Evolutionary conservation across 208 protist genomes (phyloP), one percentile per base, ranked within the genome.

Genomic region (Leishmania gerbilli): DNA sequence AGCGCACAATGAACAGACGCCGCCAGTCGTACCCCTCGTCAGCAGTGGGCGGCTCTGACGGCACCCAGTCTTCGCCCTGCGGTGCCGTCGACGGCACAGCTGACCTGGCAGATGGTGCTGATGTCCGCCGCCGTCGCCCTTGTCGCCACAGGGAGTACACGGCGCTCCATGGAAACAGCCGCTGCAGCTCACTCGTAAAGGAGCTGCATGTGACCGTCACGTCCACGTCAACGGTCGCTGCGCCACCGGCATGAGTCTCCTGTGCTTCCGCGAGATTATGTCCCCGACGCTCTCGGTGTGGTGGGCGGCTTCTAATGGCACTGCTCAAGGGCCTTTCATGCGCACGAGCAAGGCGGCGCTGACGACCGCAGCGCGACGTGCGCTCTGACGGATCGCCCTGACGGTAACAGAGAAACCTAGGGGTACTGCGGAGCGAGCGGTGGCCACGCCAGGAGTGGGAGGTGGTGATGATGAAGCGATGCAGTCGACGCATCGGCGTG

Each of bases 161-260:
- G 5, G 49, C 31, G 49, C 75, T 77, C n/a, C 69, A 81, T 6
- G 86, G 86, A 71, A 89, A 89, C 49, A 89, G 60, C 3, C 76
- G 74, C 68, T 11, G 21, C 62, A 86, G 74, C 67, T 80, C 79
- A 5, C 40, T 15, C 27, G 84, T 40, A 17, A 89, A 53, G 1
- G 72, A 82, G 15, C 74, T 67, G 31, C 69, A 72, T n/a, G 86
- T 84, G 47, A 89, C 82, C n/a, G 82, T 86, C 24, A 78, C 81
- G 2, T 71, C 68, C 17, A 65, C 74, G 24, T 60, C 74, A 31
- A 8, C 19, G 2, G 1, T 17, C 34, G 19, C 56, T 37, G 74
- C 55, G 24, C 37, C 0, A 40, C 34, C 4, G 34, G 40, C 24
- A 7, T 15, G 37, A 2, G 0, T 51, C 42, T 42, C 42, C n/a